Evolutionary conservation across 116 monocot species (phyloP).

Genomic region (Posidonia oceanica): DNA sequence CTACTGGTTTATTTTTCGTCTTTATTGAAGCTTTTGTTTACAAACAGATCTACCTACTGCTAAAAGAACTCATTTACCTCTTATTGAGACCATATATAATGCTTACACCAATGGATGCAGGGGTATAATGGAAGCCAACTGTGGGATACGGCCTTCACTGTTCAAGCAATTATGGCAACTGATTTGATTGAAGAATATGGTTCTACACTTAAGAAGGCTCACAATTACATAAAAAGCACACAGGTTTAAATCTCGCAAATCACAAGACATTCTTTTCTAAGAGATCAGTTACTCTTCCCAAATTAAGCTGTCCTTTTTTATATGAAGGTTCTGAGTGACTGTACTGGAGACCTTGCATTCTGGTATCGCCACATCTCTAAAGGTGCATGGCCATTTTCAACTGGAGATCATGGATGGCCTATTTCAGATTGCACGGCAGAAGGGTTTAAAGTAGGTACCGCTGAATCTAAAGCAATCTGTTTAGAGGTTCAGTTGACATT

Average conservation of each 20-base stretch:
- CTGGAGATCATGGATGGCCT: constrained; percentile 96
- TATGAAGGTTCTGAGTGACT: constrained; percentile 59
- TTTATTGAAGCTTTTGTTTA: not conserved
- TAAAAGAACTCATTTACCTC: too few relatives aligned
- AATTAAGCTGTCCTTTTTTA: constrained; percentile 6
- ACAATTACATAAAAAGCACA: constrained; percentile 63
- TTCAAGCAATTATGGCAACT: constrained; percentile 83
- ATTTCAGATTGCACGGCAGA: constrained; percentile 96
- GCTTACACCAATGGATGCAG: constrained; percentile 9
- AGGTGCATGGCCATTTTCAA: constrained; percentile 98
- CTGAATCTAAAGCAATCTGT: not conserved
- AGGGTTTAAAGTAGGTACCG: constrained; percentile 64
- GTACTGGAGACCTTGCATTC: constrained; percentile 66
- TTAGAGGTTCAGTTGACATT: not conserved
- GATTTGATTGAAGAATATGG: constrained; percentile 71
- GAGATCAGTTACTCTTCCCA: not conserved
- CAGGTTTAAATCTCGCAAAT: constrained; percentile 37
- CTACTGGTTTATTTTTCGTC: too few relatives aligned
- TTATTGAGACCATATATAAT: too few relatives aligned
- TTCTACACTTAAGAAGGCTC: constrained; percentile 53
- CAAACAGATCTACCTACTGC: not conserved
- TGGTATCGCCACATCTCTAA: constrained; percentile 98
- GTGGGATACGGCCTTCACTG: constrained; percentile 87
- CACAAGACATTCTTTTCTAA: not conserved
- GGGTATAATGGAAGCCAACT: constrained; percentile 95